phyloP scores from a whole-genome alignment of 441 rosid genomes.

The Bocquillonia castaneifolia region DNA sequence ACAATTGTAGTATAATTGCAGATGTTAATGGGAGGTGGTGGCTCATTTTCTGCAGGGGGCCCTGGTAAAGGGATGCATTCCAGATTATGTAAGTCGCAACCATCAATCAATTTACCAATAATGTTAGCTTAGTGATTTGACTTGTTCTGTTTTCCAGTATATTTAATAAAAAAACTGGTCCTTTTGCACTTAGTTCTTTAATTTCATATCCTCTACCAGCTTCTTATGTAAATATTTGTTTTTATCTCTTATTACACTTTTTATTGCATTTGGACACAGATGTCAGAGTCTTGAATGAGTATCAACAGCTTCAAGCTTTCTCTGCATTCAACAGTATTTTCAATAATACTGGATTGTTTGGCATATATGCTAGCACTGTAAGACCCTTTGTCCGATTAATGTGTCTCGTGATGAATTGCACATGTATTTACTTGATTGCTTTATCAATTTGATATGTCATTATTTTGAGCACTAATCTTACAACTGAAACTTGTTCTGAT shows the following conservation, averaged over 20 bases:
- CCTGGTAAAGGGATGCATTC: constrained; percentile 99
- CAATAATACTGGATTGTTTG: constrained; percentile 79
- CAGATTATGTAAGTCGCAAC: constrained; percentile 65
- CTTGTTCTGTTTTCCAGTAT: not conserved
- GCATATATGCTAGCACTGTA: constrained; percentile 86
- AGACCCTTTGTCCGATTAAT: constrained; percentile 27
- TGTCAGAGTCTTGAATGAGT: constrained; percentile 61
- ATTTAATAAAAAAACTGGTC: not conserved
- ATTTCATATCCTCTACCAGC: not conserved
- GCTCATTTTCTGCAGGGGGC: constrained; percentile 94
- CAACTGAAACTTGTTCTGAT: not conserved
- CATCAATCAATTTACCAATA: not conserved
- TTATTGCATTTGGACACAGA: constrained; percentile 38
- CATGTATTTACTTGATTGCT: constrained; percentile 2
- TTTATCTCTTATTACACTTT: not conserved
- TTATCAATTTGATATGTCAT: not conserved
- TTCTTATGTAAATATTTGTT: not conserved
- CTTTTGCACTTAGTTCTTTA: not conserved
- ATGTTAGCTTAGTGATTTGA: not conserved
- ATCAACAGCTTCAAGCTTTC: constrained; percentile 70
- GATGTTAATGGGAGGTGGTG: constrained; percentile 98
- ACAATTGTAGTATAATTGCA: constrained; percentile 20
- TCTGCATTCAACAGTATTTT: constrained; percentile 89
- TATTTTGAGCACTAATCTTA: not conserved
- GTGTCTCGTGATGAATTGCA: not conserved